Evolutionary conservation across 176 grass and related monocot genomes (phyloP), one percentile per base, ranked within the genome.

Genomic region (Phragmites australis): DNA sequence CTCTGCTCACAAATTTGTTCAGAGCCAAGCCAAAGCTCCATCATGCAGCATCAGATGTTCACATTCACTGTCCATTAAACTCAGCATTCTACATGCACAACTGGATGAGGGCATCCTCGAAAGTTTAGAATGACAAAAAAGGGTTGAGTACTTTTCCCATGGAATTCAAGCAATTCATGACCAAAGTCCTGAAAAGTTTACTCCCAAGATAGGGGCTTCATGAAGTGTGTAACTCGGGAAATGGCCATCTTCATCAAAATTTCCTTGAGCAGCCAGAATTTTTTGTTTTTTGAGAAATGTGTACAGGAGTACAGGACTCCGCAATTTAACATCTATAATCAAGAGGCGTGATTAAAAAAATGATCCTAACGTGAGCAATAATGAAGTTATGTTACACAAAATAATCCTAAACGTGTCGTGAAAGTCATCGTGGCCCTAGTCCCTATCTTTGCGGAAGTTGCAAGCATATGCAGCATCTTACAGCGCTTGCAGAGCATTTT

Each of bases 1-100:
- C 73, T 29, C 81, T 44, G 15, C 62, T 75, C 53, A 76, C 15
- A 82, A 69, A 32, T 73, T 8, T 72, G 13, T n/a, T 71, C 17
- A 3, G 49, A 67, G 41, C 15, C n/a, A 22, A 59, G 8, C 31
- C 54, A 80, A 47, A 86, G 12, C 17, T 56, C 23, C 65, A 19
- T 3, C 67, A 72, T 72, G 16, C 39, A n/a, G 1, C 27, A 76
- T 45, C 27, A 60, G 27, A 51, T 60, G 14, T 59, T 76, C 76
- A 49, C 26, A 34, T 4, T 27, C 32, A 3, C 1, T 7, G 21
- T 47, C 43, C 19, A 57, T 54, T 17, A 31, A 80, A 57, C 9
- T 65, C 15, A 74, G 51, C 68, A 47, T 51, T 71, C 31, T 18
- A 34, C 57, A 27, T 37, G 62, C 54, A 40, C n/a, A 9, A 41